These are phyloP conservation scores for Leptographium flavum DNA, from an alignment of 2,329 filamentous ascomycete species.

Conservation along the genomic window DNA sequence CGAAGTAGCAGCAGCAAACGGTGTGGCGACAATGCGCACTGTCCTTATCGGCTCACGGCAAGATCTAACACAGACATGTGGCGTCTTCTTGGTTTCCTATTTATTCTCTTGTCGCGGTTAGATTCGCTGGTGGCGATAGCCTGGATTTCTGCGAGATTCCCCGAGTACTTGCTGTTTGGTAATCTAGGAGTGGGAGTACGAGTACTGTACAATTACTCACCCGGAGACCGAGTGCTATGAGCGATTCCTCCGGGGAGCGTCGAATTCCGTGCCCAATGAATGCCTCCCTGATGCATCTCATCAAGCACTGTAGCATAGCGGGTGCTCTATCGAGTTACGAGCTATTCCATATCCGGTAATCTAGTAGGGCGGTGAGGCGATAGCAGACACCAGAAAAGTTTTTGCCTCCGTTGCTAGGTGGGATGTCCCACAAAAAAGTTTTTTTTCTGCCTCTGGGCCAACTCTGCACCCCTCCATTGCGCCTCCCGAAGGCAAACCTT, in stretches of 20 bases:
- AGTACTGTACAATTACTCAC: no score
- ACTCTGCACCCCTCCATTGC: conserved; percentile 1
- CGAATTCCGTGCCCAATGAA: neutral
- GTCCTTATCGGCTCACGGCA: no score
- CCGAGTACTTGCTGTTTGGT: neutral
- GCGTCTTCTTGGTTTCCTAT: neutral
- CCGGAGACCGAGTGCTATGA: no score
- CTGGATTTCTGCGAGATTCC: no score
- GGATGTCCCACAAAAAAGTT: conserved; percentile 11
- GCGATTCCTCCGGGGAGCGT: no score
- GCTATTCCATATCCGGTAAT: conserved; percentile 7
- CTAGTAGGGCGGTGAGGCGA: conserved; percentile 10
- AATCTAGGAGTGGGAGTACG: no score
- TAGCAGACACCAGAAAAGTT: conserved; percentile 9
- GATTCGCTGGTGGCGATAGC: neutral
- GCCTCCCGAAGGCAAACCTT: neutral
- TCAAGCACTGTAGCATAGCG: neutral
- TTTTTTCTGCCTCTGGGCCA: conserved; percentile 9
- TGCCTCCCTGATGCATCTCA: neutral
- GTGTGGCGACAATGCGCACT: neutral
- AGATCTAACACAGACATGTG: no score
- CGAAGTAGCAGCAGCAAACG: no score
- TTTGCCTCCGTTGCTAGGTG: conserved; percentile 1
- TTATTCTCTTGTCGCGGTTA: neutral
- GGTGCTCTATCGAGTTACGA: conserved; percentile 1